Conservation (phyloP, 2,329 filamentous ascomycete species). For the Colletotrichum sp. region DNA sequence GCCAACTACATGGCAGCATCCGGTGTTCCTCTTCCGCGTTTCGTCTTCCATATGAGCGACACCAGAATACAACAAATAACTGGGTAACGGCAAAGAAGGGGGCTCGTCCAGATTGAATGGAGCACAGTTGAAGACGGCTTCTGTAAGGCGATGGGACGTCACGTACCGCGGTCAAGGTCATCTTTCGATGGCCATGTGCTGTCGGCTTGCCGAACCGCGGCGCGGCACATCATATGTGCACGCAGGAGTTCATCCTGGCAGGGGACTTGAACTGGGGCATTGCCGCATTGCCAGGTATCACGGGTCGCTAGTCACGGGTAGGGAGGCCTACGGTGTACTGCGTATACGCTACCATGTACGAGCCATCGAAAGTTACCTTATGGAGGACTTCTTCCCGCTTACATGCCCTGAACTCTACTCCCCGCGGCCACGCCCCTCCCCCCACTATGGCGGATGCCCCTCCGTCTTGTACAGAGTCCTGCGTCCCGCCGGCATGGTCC, state of each 20-base stretch:
- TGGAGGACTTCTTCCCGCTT: neutral
- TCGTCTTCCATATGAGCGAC: neutral
- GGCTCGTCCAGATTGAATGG: neutral
- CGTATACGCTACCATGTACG: neutral
- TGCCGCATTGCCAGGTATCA: neutral
- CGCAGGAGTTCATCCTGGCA: neutral
- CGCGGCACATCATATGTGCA: neutral
- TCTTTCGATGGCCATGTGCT: neutral
- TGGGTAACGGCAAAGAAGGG: neutral
- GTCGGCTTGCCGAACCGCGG: neutral
- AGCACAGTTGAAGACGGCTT: neutral
- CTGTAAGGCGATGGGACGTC: neutral
- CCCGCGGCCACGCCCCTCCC: neutral
- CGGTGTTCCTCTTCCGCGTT: neutral
- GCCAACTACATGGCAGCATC: neutral
- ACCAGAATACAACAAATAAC: neutral
- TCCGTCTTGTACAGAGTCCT: neutral
- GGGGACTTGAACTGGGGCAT: neutral
- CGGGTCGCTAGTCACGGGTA: neutral
- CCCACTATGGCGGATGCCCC: neutral
- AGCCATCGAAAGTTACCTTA: neutral
- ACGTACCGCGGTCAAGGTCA: neutral
- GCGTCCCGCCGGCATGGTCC: neutral
- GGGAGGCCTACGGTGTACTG: neutral
- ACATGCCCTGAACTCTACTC: neutral